Conservation (phyloP, 495 filamentous ascomycete genomes). For the Tuber brumale region DNA sequence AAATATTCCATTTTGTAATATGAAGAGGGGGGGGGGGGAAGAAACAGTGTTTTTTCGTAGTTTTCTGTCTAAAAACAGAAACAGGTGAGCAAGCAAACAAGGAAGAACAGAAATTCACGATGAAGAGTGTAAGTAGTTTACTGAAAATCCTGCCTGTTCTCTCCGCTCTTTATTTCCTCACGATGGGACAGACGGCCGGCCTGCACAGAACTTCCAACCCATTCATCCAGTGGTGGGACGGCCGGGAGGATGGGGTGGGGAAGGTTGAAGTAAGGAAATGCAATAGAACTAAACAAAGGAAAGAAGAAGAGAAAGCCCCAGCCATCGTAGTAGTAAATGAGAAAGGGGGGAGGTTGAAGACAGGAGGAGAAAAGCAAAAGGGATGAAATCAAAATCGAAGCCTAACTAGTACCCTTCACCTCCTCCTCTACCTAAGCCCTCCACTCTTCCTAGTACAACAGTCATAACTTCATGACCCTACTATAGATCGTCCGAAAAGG, state of each 20-base stretch:
- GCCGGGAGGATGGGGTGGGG: background rate
- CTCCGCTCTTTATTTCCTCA: background rate
- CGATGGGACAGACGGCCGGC: constrained; percentile 23
- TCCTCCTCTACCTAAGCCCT: constrained; percentile 41
- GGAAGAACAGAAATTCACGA: background rate
- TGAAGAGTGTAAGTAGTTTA: background rate
- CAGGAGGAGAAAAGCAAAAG: constrained; percentile 19
- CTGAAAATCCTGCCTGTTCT: background rate
- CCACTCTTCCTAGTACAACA: background rate
- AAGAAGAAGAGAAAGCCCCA: constrained; percentile 14
- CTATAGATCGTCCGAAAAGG: background rate
- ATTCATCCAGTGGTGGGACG: background rate
- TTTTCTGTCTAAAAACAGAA: constrained; percentile 6
- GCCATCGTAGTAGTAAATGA: background rate
- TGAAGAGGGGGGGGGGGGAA: background rate
- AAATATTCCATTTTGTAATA: background rate
- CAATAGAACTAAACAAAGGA: constrained; percentile 29
- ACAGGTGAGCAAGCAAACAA: background rate
- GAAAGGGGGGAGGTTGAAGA: background rate
- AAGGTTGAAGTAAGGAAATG: constrained; percentile 36
- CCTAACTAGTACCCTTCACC: constrained; percentile 38
- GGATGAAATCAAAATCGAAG: constrained; percentile 38
- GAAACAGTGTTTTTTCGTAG: background rate
- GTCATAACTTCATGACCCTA: background rate
- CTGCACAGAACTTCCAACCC: constrained; percentile 8